Evolutionary conservation across 192 early-diverging fungal genomes (phyloP).

Genomic region (Obelidium mucronatum): DNA sequence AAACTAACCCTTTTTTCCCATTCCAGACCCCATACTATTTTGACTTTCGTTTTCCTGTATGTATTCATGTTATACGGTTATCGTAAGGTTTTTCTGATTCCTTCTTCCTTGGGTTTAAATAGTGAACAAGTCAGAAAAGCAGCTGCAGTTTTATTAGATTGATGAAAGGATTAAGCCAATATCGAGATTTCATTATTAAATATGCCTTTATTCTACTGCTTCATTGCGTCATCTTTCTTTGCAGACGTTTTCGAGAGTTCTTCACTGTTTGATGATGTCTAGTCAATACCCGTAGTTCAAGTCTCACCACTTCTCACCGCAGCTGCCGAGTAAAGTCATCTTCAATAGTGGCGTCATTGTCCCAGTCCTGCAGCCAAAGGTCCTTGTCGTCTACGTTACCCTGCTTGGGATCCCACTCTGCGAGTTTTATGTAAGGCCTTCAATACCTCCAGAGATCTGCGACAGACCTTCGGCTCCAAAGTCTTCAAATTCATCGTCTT

Average conservation of each 20-base stretch:
- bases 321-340: constrained; percentile 95
- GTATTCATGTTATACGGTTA: constrained; percentile 29
- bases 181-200: neutral
- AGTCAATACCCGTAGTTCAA: neutral
- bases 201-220: constrained; percentile 8
- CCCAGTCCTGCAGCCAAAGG: constrained; percentile 91
- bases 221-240: neutral
- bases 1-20: constrained; percentile 17
- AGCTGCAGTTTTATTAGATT: constrained; percentile 23
- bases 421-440: neutral
- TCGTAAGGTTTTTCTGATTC: neutral
- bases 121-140: constrained; percentile 38
- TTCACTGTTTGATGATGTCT: neutral
- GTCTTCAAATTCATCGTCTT: constrained; percentile 96
- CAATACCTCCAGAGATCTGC: no score
- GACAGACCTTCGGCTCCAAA: constrained; percentile 81
- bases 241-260: neutral
- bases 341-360: constrained; percentile 81
- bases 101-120: neutral
- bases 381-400: constrained; percentile 75
- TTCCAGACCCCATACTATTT: constrained; percentile 83
- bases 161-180: constrained; percentile 8
- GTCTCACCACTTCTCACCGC: constrained; percentile 21
- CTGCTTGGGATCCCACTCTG: constrained; percentile 77
- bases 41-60: constrained; percentile 87